Evolutionary conservation across 768 basidiomycete species (phyloP).

Genomic region (Lactifluus pinguis): DNA sequence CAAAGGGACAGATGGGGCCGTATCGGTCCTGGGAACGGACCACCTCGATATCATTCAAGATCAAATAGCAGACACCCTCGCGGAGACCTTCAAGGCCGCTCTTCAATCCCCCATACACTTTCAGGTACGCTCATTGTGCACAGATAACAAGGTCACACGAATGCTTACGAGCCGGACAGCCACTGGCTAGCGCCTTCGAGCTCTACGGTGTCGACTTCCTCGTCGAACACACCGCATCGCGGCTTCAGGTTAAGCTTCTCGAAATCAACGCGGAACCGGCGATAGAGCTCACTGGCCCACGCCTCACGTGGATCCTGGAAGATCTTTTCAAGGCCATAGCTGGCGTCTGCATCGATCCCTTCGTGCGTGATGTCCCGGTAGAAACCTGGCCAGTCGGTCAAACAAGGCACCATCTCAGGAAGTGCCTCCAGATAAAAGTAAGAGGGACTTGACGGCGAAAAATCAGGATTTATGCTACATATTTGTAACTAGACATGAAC

Average conservation of each 20-base stretch:
- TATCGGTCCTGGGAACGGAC: slow-evolving; percentile 23
- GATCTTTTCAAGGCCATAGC: slow-evolving; percentile 71
- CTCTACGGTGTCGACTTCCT: slow-evolving; percentile 93
- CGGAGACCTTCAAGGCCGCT: slow-evolving; percentile 81
- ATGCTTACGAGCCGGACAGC: slow-evolving; percentile 32
- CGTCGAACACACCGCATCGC: slow-evolving; percentile 37
- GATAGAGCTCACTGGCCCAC: slow-evolving; percentile 83
- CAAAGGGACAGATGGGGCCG: not conserved
- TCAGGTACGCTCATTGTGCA: slow-evolving; percentile 42
- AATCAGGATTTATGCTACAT: slow-evolving; percentile 7
- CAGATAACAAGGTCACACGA: not conserved
- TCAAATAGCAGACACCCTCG: slow-evolving; percentile 56
- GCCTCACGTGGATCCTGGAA: slow-evolving; percentile 71
- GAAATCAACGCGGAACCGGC: slow-evolving; percentile 96
- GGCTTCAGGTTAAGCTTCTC: slow-evolving; percentile 55
- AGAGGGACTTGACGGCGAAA: slow-evolving; percentile 24
- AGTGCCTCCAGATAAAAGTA: slow-evolving; percentile 55
- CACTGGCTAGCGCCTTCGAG: slow-evolving; percentile 87
- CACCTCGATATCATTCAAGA: slow-evolving; percentile 46
- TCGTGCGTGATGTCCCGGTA: slow-evolving; percentile 29
- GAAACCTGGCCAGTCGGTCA: slow-evolving; percentile 44
- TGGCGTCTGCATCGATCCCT: slow-evolving; percentile 61
- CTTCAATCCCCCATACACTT: slow-evolving; percentile 76
- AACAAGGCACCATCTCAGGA: slow-evolving; percentile 44
- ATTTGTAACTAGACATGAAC: not conserved